These are phyloP conservation scores for Kwoniella newhampshirensis DNA, from an alignment of 768 basidiomycete genomes.

Conservation along the genomic window DNA sequence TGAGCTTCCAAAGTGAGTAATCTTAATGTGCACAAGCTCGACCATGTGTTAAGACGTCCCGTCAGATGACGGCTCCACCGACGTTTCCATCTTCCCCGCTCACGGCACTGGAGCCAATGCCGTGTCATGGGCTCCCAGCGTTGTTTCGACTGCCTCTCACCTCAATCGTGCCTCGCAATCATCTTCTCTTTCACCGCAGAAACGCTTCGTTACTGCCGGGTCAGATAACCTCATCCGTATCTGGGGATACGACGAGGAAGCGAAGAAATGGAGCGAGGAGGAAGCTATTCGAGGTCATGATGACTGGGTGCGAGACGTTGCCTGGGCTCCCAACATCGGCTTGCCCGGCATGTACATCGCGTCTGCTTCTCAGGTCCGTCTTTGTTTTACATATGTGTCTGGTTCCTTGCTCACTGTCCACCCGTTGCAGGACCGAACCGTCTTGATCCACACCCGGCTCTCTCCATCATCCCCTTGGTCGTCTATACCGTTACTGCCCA, in stretches of 20 bases:
- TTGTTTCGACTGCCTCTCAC: conserved; percentile 54
- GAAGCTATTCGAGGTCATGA: conserved; percentile 87
- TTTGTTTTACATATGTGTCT: neutral
- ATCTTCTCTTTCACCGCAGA: conserved; percentile 61
- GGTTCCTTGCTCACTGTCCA: conserved; percentile 54
- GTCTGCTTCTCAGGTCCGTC: conserved; percentile 80
- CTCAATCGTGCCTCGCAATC: conserved; percentile 49
- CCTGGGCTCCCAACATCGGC: conserved; percentile 97
- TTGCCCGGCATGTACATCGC: conserved; percentile 92
- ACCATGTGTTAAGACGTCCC: no score
- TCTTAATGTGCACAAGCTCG: no score
- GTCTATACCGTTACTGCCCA: conserved; percentile 51
- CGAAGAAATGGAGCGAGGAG: conserved; percentile 86
- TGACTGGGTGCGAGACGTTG: conserved; percentile 98
- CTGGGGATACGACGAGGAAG: conserved; percentile 85
- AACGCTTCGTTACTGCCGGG: conserved; percentile 91
- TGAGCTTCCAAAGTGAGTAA: conserved; percentile 90
- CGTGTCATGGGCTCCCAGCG: conserved; percentile 94
- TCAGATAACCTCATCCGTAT: conserved; percentile 94
- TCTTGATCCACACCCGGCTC: conserved; percentile 51
- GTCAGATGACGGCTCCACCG: conserved; percentile 93
- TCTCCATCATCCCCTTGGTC: conserved; percentile 48
- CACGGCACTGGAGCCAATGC: conserved; percentile 97
- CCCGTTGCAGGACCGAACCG: conserved; percentile 51
- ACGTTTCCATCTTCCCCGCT: conserved; percentile 88